A percentile compares a stretch with the other conserved stretches of the same genome.
Conservation (phyloP, 306 rosid species). For the Rosa multiflora region DNA sequence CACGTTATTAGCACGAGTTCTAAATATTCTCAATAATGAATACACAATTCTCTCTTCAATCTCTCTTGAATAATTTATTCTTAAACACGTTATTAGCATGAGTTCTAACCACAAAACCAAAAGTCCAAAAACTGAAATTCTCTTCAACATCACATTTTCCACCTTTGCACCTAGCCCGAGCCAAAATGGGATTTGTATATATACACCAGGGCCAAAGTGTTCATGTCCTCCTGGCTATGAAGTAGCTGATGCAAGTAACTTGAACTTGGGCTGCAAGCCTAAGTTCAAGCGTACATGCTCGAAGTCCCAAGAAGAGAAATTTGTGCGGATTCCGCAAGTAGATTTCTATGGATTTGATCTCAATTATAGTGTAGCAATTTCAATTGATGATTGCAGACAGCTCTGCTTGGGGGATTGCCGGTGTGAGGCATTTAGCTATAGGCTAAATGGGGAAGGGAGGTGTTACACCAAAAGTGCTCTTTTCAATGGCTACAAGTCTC, state of each 20-base stretch:
- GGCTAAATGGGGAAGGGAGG: background rate
- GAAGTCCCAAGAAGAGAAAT: conserved; percentile 1
- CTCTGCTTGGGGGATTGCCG: conserved; percentile 36
- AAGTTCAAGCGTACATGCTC: conserved; percentile 20
- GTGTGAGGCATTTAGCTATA: conserved; percentile 52
- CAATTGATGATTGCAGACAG: conserved; percentile 35
- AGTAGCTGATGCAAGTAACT: conserved; percentile 7
- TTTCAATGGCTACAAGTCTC: conserved; percentile 37
- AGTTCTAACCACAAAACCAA: too few species aligned
- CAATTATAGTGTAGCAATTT: background rate
- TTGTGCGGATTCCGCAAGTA: conserved; percentile 28
- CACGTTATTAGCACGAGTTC: too few species aligned
- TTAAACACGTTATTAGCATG: too few species aligned
- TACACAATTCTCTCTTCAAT: too few species aligned
- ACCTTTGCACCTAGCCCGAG: too few species aligned
- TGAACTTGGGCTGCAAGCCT: conserved; percentile 42
- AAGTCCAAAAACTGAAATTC: too few species aligned
- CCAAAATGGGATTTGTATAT: conserved; percentile 21
- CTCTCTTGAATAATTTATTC: too few species aligned
- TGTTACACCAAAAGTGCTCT: conserved; percentile 45
- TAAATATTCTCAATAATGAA: too few species aligned
- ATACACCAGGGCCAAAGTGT: conserved; percentile 15
- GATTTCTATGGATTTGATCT: conserved; percentile 57
- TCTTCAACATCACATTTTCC: too few species aligned
- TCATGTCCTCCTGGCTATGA: conserved; percentile 31